Evolutionary conservation across 2,329 filamentous ascomycete species (phyloP).

Genomic region (Trichoderma sp.): DNA sequence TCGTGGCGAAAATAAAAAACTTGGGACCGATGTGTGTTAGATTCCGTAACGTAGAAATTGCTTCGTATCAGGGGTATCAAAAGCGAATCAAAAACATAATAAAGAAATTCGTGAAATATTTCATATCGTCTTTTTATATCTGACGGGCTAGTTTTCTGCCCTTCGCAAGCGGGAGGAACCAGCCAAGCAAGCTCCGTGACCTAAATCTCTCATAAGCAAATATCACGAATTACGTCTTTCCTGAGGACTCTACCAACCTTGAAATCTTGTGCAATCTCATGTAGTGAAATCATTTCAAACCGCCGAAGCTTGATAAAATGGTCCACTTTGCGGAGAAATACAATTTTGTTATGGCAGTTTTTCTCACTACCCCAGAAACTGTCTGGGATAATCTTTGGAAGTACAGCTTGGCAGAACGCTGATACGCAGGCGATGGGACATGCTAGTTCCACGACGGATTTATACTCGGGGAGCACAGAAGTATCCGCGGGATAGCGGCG

Average conservation of each 20-base stretch:
- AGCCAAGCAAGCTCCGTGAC: constrained; percentile 74
- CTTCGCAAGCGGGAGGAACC: constrained; percentile 49
- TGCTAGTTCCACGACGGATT: constrained; percentile 65
- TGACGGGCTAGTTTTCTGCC: constrained; percentile 63
- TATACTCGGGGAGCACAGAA: constrained; percentile 22
- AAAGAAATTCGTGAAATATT: constrained; percentile 81
- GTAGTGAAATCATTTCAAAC: constrained; percentile 78
- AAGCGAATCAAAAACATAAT: constrained; percentile 91
- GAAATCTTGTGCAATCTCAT: constrained; percentile 73
- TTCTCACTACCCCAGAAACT: constrained; percentile 70
- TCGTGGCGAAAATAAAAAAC: constrained; percentile 96
- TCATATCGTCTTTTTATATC: constrained; percentile 77
- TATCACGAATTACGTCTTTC: neutral
- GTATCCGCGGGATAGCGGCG: constrained; percentile 15
- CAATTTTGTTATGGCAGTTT: constrained; percentile 57
- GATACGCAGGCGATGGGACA: constrained; percentile 71
- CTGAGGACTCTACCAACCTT: constrained; percentile 49
- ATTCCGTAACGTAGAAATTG: constrained; percentile 95
- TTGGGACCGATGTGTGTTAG: constrained; percentile 73
- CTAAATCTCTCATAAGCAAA: constrained; percentile 42
- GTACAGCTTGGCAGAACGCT: constrained; percentile 78
- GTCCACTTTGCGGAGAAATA: constrained; percentile 70
- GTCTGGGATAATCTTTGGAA: constrained; percentile 71
- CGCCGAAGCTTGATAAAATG: constrained; percentile 74
- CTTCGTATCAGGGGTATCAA: constrained; percentile 82